Evolutionary conservation across 768 basidiomycete genomes (phyloP).

Genomic region (Tricholoma bakamatsutake): DNA sequence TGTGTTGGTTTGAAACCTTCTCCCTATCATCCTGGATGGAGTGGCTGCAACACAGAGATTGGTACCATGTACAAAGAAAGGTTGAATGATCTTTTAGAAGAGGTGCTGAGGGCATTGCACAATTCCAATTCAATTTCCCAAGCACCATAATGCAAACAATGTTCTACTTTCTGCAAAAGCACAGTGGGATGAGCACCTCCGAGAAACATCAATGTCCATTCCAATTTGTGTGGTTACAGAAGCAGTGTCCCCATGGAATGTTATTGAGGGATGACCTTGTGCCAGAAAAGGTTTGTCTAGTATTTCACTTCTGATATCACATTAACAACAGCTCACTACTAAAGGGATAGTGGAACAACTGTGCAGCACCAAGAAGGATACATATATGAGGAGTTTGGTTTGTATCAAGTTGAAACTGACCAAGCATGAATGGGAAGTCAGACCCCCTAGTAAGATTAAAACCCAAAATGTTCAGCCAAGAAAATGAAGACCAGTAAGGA

Average conservation of each 20-base stretch:
- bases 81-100: neutral
- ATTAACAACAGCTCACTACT: neutral
- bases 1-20: neutral
- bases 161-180: neutral
- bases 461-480: neutral
- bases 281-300: neutral
- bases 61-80: neutral
- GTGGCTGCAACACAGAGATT: neutral
- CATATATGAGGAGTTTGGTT: neutral
- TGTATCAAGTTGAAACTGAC: neutral
- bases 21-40: neutral
- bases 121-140: neutral
- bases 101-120: neutral
- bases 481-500: neutral
- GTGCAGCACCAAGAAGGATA: neutral
- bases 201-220: neutral
- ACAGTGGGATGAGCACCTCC: neutral
- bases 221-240: neutral
- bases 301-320: neutral
- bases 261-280: neutral
- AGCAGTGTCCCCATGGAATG: neutral
- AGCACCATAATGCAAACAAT: neutral
- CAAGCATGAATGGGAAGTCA: neutral
- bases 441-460: neutral
- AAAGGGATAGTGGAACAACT: neutral